phyloP scores from a whole-genome alignment of 169 alveolate species.

The Perkinsus olseni region DNA sequence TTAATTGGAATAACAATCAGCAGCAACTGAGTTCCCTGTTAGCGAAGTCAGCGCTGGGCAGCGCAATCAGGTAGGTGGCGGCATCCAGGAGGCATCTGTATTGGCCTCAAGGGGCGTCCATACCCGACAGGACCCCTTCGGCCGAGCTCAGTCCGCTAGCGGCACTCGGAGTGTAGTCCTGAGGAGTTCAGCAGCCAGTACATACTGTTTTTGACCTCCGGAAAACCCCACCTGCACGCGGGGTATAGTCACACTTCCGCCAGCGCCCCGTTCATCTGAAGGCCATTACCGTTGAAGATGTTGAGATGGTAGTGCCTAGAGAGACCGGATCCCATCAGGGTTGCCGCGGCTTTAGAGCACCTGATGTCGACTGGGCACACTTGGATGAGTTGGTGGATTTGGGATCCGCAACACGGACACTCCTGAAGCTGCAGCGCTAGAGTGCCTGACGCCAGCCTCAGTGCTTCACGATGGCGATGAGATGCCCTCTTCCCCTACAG shows the following conservation, averaged over 20 bases:
- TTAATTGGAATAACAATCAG: no score
- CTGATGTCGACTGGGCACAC: background rate
- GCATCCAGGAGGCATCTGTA: background rate
- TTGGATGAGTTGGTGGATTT: background rate
- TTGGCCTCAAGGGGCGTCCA: no score
- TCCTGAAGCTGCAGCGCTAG: background rate
- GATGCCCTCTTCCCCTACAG: background rate
- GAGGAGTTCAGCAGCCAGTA: background rate
- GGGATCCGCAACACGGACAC: background rate
- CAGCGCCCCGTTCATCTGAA: background rate
- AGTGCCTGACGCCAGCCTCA: background rate
- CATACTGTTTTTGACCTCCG: background rate
- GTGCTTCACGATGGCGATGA: no score
- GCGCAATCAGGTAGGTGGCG: background rate
- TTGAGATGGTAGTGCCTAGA: background rate
- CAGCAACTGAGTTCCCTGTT: background rate
- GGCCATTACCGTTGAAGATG: background rate
- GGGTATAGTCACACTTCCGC: background rate
- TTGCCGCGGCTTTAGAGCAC: no score
- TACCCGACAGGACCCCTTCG: background rate
- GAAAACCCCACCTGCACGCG: background rate
- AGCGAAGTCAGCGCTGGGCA: background rate
- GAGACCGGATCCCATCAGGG: no score
- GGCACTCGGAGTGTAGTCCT: background rate
- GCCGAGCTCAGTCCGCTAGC: background rate